phyloP scores from a whole-genome alignment of 2,329 filamentous ascomycete genomes.

The Apiospora marii region DNA sequence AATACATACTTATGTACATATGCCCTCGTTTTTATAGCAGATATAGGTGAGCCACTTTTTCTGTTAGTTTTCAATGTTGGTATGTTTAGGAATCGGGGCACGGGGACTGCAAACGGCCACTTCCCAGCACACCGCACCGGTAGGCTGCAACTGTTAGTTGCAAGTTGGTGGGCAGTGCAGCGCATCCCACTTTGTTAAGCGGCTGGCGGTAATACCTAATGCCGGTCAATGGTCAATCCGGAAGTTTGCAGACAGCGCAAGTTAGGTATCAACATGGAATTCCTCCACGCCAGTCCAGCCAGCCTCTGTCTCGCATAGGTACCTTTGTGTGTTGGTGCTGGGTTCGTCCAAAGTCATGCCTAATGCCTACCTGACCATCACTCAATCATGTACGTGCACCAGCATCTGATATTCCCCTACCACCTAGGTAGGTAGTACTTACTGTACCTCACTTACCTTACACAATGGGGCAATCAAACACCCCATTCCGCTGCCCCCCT shows the following conservation, averaged over 20 bases:
- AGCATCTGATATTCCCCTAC: not conserved
- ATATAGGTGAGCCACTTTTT: not conserved
- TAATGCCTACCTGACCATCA: not conserved
- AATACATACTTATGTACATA: too few relatives aligned
- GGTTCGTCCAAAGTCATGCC: conserved; percentile 10
- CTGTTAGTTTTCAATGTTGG: not conserved
- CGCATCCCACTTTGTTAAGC: not conserved
- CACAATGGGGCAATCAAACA: conserved; percentile 20
- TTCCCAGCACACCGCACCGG: conserved; percentile 1
- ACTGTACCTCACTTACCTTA: not conserved
- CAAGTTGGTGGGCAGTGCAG: not conserved
- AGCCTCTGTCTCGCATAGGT: not conserved
- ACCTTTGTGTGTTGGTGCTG: not conserved
- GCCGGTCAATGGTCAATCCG: not conserved
- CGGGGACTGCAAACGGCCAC: not conserved
- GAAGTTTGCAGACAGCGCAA: not conserved
- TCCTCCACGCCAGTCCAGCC: not conserved
- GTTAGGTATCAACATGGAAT: not conserved
- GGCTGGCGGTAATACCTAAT: not conserved
- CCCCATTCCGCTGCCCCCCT: not conserved
- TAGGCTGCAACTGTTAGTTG: not conserved
- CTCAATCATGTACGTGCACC: not conserved
- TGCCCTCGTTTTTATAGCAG: not conserved
- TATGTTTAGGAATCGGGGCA: not conserved
- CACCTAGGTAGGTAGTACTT: not conserved